Evolutionary conservation across 139 green algal genomes (phyloP).

Genomic region (Chlorella ohadii): DNA sequence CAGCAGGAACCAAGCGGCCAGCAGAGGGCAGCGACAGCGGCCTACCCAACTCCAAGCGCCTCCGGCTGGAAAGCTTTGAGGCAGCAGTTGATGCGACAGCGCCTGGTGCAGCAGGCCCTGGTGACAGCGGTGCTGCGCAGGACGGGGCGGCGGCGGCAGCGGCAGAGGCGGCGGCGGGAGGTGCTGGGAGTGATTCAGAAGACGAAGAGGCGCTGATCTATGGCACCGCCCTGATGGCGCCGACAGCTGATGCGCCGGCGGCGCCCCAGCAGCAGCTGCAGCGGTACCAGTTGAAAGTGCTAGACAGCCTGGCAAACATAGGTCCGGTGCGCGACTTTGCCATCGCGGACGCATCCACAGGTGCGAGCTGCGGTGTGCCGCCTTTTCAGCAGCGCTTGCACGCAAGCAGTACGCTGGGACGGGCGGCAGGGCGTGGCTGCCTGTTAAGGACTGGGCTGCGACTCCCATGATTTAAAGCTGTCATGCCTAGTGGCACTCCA

Average conservation of each 20-base stretch:
- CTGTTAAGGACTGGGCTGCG: too few relatives aligned
- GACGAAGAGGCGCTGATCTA: conserved; percentile 45
- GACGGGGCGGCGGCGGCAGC: not conserved
- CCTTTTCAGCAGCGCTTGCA: too few relatives aligned
- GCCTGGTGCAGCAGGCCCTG: not conserved
- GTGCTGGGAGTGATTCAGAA: conserved; percentile 14
- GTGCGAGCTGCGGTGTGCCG: not conserved
- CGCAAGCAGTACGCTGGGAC: too few relatives aligned
- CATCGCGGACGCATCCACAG: not conserved
- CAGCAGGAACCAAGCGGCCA: not conserved
- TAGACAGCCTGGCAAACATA: conserved; percentile 72
- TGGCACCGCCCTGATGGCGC: conserved; percentile 5
- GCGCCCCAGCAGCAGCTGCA: conserved; percentile 28
- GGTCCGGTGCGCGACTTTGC: conserved; percentile 70
- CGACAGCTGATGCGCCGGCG: not conserved
- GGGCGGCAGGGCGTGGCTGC: too few relatives aligned
- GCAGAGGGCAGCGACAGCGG: conserved; percentile 17
- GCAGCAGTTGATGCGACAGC: conserved; percentile 3
- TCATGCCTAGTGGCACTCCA: too few relatives aligned
- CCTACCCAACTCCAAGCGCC: conserved; percentile 1
- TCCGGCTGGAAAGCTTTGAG: conserved; percentile 32
- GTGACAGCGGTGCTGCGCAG: not conserved
- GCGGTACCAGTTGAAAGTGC: conserved; percentile 50
- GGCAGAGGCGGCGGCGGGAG: not conserved
- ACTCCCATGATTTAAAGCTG: too few relatives aligned